Evolutionary conservation across 2,329 filamentous ascomycete genomes (phyloP).

Genomic region (Alternaria arborescens): DNA sequence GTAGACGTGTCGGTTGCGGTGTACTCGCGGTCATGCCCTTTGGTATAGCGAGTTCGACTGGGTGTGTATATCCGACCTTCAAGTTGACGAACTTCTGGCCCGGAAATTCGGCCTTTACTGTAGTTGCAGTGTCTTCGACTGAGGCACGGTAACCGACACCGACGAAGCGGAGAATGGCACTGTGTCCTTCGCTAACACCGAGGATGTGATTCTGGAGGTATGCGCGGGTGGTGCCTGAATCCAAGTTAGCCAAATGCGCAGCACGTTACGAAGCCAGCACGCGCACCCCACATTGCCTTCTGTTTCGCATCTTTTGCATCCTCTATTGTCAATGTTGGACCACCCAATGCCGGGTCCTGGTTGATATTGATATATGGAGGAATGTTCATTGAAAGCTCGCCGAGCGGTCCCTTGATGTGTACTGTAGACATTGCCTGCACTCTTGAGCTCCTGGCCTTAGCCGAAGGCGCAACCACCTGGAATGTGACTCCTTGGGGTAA

Average conservation of each 20-base stretch:
- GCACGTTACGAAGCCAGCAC: neutral
- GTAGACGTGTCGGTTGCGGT: conserved; percentile 87
- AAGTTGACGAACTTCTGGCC: conserved; percentile 90
- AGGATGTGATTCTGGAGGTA: conserved; percentile 91
- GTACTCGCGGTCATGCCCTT: conserved; percentile 83
- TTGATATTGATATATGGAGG: conserved; percentile 79
- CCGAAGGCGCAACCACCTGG: conserved; percentile 69
- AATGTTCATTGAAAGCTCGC: conserved; percentile 79
- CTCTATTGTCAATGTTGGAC: conserved; percentile 73
- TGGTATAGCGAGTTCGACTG: conserved; percentile 88
- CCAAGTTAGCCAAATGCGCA: conserved; percentile 10
- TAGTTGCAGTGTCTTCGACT: conserved; percentile 78
- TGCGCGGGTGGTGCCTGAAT: conserved; percentile 82
- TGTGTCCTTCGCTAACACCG: conserved; percentile 96
- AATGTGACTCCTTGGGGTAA: conserved; percentile 70
- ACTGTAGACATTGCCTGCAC: conserved; percentile 72
- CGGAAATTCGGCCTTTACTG: conserved; percentile 71
- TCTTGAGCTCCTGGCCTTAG: conserved; percentile 66
- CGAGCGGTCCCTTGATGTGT: conserved; percentile 81
- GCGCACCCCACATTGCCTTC: conserved; percentile 92
- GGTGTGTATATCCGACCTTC: conserved; percentile 96
- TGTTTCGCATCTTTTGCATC: conserved; percentile 76
- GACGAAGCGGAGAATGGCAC: conserved; percentile 88
- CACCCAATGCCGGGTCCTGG: conserved; percentile 69
- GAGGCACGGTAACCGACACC: conserved; percentile 95